Base-by-base conservation (phyloP, 2,329 filamentous ascomycete species). In the Kalaharituber pfeilii region DNA sequence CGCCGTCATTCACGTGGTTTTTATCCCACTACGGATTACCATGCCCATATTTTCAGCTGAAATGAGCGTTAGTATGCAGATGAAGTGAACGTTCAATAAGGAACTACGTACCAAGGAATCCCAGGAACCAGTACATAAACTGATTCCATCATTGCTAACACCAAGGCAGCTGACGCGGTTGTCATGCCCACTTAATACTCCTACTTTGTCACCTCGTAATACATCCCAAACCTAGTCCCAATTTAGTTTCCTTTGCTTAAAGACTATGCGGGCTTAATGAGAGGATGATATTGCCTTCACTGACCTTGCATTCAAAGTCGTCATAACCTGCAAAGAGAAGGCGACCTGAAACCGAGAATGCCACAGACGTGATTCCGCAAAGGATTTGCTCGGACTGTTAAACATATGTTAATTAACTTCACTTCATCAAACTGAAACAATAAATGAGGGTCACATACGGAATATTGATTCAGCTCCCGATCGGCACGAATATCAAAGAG, bases 231-330 rank as follows among this genome's bases (percentile, higher is more conserved):
- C 91, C 89, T 96, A 60, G 9, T 59, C 27, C 25, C 1, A 26
- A n/a, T n/a, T n/a, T n/a, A 36, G 22, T 8, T 39, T 49, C 58
- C 28, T 53, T 54, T 25, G 36, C 30, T 39, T 28, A 13, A 18
- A 2, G 25, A 39, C 30, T 53, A 36, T 15, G n/a, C n/a, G n/a
- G n/a, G n/a, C n/a, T n/a, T n/a, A n/a, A n/a, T n/a, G n/a, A n/a
- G n/a, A n/a, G n/a, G n/a, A n/a, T n/a, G n/a, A 8, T 8, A 24
- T 50, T 30, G 20, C 9, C 25, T 27, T 30, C n/a, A 65, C 79
- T 66, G 74, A 94, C 89, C 83, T 96, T 98, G 88, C 91, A 98
- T 72, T 98, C 91, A 66, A 94, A 98, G 68, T 98, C 91, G 66
- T 98, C 91, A 66, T 98, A 98, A 62, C 91, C 91, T 54, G 91